Conservation (phyloP, 192 early-diverging fungal genomes). For the Jimgerdemannia flammicorona region DNA sequence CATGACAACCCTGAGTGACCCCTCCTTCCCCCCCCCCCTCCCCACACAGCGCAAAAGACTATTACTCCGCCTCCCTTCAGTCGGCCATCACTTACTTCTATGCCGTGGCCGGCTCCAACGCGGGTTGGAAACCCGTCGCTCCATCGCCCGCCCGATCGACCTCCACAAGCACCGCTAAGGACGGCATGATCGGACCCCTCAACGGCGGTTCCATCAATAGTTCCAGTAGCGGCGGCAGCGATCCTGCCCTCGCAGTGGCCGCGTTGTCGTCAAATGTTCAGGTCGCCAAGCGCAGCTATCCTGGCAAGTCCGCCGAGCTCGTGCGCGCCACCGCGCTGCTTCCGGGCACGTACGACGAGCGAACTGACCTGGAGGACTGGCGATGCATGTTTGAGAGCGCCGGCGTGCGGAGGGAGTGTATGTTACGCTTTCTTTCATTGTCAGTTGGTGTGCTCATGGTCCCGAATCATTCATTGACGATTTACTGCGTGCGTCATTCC, state of each 20-base stretch:
- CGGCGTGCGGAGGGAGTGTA: slow-evolving; percentile 33
- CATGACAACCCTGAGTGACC: no score
- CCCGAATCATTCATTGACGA: slow-evolving; percentile 8
- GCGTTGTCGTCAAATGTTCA: neutral
- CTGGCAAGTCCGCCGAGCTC: slow-evolving; percentile 36
- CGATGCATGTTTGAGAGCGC: slow-evolving; percentile 31
- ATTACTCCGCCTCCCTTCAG: no score
- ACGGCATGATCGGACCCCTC: no score
- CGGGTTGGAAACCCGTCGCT: no score
- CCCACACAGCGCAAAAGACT: no score
- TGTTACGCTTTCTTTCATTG: slow-evolving; percentile 5
- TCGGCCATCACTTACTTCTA: no score
- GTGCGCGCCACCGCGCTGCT: slow-evolving; percentile 28
- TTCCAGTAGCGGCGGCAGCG: neutral
- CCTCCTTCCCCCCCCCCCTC: no score
- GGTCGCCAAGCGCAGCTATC: slow-evolving; percentile 27
- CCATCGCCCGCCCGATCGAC: no score
- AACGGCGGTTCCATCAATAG: no score
- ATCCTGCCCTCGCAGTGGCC: neutral
- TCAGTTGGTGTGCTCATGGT: neutral
- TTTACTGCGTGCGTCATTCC: neutral
- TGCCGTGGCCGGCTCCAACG: no score
- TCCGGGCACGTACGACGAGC: slow-evolving; percentile 29
- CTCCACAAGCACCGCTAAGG: no score
- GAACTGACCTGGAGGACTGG: slow-evolving; percentile 38